phyloP scores from a whole-genome alignment of 441 rosid genomes.

The Populus hybrid region DNA sequence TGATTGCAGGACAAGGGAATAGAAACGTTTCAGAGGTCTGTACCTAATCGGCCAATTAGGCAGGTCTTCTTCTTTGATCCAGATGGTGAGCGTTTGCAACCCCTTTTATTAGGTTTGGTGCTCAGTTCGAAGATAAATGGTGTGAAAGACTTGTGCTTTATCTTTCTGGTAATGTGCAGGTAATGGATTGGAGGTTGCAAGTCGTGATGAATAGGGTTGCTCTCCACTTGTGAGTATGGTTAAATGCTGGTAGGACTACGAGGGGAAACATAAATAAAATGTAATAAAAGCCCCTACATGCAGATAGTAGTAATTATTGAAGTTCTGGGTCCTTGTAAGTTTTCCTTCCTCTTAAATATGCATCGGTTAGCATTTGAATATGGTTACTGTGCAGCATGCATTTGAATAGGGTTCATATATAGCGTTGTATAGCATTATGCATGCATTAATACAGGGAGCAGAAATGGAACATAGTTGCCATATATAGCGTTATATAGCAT shows the following conservation, averaged over 20 bases:
- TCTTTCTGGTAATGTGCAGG: conserved; percentile 41
- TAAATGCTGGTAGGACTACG: not conserved
- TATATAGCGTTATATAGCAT: no score
- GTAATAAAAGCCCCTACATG: not conserved
- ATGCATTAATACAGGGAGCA: no score
- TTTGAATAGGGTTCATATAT: not conserved
- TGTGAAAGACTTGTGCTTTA: not conserved
- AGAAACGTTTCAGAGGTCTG: conserved; percentile 58
- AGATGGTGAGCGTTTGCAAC: conserved; percentile 49
- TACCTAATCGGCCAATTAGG: conserved; percentile 62
- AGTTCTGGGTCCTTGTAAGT: no score
- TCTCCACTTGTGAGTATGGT: not conserved
- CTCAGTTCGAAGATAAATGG: not conserved
- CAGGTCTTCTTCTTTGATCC: conserved; percentile 95
- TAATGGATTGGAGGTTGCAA: conserved; percentile 83
- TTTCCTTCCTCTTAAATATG: not conserved
- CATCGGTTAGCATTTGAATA: not conserved
- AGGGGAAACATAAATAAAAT: not conserved
- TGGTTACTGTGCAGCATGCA: no score
- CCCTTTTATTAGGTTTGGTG: not conserved
- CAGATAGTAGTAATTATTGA: not conserved
- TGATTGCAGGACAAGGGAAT: conserved; percentile 66
- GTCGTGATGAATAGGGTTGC: conserved; percentile 34
- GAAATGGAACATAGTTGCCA: no score
- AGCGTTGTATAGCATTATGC: no score